These are phyloP conservation scores for Aristolochia fimbriata DNA, from an alignment of 164 flowering plant genomes.

Conservation along the genomic window DNA sequence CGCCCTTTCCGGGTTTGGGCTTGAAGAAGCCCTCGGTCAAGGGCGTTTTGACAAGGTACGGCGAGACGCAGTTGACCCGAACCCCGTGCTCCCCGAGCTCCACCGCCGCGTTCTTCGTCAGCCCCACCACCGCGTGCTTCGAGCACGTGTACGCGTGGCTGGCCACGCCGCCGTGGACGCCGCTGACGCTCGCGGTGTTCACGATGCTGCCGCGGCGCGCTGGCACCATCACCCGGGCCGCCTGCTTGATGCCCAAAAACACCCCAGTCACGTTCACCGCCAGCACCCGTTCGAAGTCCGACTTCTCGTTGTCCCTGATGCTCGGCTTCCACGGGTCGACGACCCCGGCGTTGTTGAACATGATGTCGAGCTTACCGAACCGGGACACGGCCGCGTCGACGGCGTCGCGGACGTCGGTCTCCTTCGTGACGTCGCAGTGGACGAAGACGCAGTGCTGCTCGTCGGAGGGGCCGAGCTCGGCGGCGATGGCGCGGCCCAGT, in stretches of 20 bases:
- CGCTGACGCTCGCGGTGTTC: neutral
- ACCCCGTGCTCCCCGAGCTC: conserved; percentile 19
- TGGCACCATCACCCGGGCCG: conserved; percentile 10
- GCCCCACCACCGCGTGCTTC: conserved; percentile 14
- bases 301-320: conserved; percentile 22
- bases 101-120: conserved; percentile 10
- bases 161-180: neutral
- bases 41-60: conserved; percentile 5
- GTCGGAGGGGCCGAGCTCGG: conserved; percentile 7
- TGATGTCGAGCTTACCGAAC: conserved; percentile 4
- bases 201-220: conserved; percentile 6
- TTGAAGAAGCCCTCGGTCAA: neutral
- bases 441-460: conserved; percentile 10
- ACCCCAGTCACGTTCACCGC: neutral
- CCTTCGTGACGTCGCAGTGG: conserved; percentile 40
- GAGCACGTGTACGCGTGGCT: conserved; percentile 10
- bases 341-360: conserved; percentile 9
- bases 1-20: neutral
- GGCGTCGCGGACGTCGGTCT: conserved; percentile 19
- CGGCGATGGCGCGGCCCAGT: conserved; percentile 7
- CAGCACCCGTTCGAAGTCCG: conserved; percentile 10
- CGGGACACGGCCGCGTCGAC: neutral
- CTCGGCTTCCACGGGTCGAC: conserved; percentile 24
- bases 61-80: conserved; percentile 18
- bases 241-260: conserved; percentile 17